These are phyloP conservation scores for Litchi chinensis DNA, from an alignment of 345 rosid species.

Conservation along the genomic window DNA sequence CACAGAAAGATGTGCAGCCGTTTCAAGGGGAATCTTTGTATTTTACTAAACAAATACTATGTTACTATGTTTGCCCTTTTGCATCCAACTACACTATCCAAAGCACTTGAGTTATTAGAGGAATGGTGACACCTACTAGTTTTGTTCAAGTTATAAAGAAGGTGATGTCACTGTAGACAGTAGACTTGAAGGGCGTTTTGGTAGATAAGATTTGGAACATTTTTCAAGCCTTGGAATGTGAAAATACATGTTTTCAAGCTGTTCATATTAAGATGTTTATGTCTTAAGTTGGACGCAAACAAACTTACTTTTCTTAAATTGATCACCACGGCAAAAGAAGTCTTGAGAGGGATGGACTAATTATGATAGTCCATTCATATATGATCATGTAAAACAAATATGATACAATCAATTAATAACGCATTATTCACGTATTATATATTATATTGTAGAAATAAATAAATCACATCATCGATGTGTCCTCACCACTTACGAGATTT, in stretches of 20 bases:
- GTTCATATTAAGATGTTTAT: background rate
- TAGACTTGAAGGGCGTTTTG: background rate
- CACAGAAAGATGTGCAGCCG: slow-evolving; percentile 20
- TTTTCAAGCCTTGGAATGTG: background rate
- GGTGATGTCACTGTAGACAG: background rate
- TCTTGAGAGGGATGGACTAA: too few species aligned
- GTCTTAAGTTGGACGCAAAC: background rate
- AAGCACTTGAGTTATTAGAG: background rate
- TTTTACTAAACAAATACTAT: background rate
- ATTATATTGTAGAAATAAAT: too few species aligned
- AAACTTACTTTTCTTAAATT: too few species aligned
- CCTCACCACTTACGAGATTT: background rate
- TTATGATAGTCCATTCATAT: too few species aligned
- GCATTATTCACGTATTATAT: too few species aligned
- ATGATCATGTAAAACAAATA: too few species aligned
- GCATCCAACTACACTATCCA: background rate
- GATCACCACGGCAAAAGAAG: too few species aligned
- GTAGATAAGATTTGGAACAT: background rate
- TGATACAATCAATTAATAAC: too few species aligned
- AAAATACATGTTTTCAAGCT: background rate
- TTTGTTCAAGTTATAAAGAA: background rate
- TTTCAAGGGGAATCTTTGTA: slow-evolving; percentile 44
- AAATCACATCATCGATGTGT: too few species aligned
- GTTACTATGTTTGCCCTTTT: background rate
- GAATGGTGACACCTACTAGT: background rate